Percentiles rank a stretch among this genome's conserved stretches.
Evolutionary conservation across 352 stramenopile species (phyloP).

Genomic region (Pythium dissotocum): DNA sequence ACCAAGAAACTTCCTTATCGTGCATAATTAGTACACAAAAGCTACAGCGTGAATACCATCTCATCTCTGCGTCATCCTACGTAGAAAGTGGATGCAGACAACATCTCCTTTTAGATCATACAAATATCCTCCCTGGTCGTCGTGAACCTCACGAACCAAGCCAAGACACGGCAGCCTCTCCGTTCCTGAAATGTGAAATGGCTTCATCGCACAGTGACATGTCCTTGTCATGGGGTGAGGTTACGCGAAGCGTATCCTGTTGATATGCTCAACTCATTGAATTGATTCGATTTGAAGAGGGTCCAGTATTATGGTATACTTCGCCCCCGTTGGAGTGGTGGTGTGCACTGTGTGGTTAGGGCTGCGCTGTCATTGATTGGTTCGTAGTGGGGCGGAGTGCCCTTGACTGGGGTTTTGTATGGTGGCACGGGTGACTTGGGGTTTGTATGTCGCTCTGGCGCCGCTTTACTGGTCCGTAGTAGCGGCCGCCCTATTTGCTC

Average conservation of each 20-base stretch:
- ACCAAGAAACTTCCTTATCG: no score
- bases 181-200: not conserved
- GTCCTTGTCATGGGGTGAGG: not conserved
- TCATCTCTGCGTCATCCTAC: no score
- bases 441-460: slow-evolving; percentile 58
- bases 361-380: slow-evolving; percentile 50
- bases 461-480: slow-evolving; percentile 33
- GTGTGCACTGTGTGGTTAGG: slow-evolving; percentile 27
- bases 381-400: slow-evolving; percentile 46
- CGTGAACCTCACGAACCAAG: no score
- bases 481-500: slow-evolving; percentile 58
- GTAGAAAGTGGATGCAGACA: no score
- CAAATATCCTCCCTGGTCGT: no score
- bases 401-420: slow-evolving; percentile 73
- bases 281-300: not conserved
- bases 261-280: not conserved
- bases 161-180: no score
- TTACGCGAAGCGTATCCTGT: not conserved
- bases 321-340: slow-evolving; percentile 4
- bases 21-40: no score
- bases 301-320: not conserved
- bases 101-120: no score
- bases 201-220: not conserved
- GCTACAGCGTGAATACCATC: no score
- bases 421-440: slow-evolving; percentile 29